Evolutionary conservation across 2,329 filamentous ascomycete species (phyloP).

Genomic region (Pleochaeta shiraiana): DNA sequence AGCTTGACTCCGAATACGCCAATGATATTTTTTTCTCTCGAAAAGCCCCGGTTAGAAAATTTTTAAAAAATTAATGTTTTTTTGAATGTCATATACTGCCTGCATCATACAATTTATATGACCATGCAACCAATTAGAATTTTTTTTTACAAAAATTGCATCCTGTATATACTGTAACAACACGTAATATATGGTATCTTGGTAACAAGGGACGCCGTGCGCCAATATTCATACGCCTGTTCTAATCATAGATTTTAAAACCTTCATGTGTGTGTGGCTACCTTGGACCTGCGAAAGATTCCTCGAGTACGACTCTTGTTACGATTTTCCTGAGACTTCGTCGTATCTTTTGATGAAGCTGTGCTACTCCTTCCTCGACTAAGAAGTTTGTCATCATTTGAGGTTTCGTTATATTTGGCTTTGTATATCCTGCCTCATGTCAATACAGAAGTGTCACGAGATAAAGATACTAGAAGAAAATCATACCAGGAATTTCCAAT

Average conservation of each 20-base stretch:
- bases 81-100: too few relatives aligned
- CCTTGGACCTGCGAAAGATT: constrained; percentile 5
- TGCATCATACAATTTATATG: too few relatives aligned
- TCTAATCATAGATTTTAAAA: neutral
- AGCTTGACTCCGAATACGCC: too few relatives aligned
- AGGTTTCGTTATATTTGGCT: constrained; percentile 48
- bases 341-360: constrained; percentile 2
- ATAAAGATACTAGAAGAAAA: constrained; percentile 1
- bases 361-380: neutral
- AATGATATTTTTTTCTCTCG: too few relatives aligned
- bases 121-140: too few relatives aligned
- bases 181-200: neutral
- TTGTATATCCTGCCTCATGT: constrained; percentile 97
- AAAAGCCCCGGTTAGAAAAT: too few relatives aligned
- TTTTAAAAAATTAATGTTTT: too few relatives aligned
- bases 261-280: neutral
- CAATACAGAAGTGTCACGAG: too few relatives aligned
- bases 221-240: neutral
- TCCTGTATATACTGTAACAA: too few relatives aligned
- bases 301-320: constrained; percentile 2
- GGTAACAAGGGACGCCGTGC: neutral
- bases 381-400: constrained; percentile 8
- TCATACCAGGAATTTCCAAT: constrained; percentile 93
- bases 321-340: constrained; percentile 9
- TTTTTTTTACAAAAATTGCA: too few relatives aligned